Evolutionary conservation across 257 asterid genomes (phyloP).

Genomic region (Nicotiana tabacum): DNA sequence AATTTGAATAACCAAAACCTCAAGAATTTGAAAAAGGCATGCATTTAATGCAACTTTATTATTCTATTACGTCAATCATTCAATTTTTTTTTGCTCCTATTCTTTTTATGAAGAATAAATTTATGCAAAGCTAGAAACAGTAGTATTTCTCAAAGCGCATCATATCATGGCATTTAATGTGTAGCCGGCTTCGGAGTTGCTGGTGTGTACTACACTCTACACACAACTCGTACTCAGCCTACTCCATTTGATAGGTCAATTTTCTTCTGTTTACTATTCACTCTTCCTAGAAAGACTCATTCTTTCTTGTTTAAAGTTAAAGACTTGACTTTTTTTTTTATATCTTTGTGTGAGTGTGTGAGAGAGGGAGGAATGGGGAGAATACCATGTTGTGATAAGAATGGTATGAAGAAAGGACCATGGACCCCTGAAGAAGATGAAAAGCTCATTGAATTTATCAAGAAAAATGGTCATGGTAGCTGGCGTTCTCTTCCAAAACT

Average conservation of each 20-base stretch:
- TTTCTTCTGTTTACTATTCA: background rate
- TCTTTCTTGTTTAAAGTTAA: background rate
- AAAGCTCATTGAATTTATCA: constrained; percentile 59
- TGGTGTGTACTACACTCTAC: constrained; percentile 22
- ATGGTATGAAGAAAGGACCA: constrained; percentile 86
- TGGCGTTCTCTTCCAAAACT: constrained; percentile 87
- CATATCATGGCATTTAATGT: constrained; percentile 39
- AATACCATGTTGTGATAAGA: constrained; percentile 88
- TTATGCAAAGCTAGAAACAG: background rate
- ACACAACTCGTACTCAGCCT: constrained; percentile 5
- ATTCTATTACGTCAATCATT: constrained; percentile 39
- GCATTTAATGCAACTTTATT: constrained; percentile 41
- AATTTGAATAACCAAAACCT: background rate
- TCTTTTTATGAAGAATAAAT: background rate
- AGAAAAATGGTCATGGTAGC: constrained; percentile 82
- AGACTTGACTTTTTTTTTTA: constrained; percentile 6
- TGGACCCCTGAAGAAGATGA: constrained; percentile 95
- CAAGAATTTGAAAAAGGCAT: constrained; percentile 11
- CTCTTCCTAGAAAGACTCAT: background rate
- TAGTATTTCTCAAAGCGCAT: constrained; percentile 5
- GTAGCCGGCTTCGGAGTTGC: constrained; percentile 46
- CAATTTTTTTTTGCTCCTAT: constrained; percentile 29
- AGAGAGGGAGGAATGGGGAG: constrained; percentile 57
- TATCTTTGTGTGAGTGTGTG: constrained; percentile 12
- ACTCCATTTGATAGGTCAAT: constrained; percentile 14